Conservation (phyloP, 108 stramenopile genomes). For the Cyclotella baltica region DNA sequence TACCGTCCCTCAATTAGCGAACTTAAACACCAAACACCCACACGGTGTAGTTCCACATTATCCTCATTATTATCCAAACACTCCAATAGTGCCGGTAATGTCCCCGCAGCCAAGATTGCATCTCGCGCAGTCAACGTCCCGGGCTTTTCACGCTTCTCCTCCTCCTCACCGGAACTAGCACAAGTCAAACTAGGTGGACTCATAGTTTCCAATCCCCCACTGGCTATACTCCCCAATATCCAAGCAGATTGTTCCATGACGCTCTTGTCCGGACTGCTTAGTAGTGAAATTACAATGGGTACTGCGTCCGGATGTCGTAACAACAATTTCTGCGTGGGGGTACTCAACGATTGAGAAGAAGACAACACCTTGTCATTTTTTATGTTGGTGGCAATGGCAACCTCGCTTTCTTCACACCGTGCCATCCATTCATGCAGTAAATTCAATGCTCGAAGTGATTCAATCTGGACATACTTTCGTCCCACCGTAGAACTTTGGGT, state of each 20-base stretch:
- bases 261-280: slow-evolving; percentile 68
- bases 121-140: slow-evolving; percentile 74
- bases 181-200: neutral
- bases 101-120: slow-evolving; percentile 85
- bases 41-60: slow-evolving; percentile 77
- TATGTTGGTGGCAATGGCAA: neutral
- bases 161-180: neutral
- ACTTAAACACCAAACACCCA: slow-evolving; percentile 84
- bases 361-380: neutral
- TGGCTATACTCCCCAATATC: slow-evolving; percentile 86
- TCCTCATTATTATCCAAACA: slow-evolving; percentile 70
- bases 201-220: slow-evolving; percentile 61
- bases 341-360: slow-evolving; percentile 42
- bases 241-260: slow-evolving; percentile 87
- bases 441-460: slow-evolving; percentile 31
- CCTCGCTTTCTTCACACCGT: slow-evolving; percentile 4
- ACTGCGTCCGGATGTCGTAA: slow-evolving; percentile 89
- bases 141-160: slow-evolving; percentile 18
- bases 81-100: slow-evolving; percentile 72
- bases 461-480: slow-evolving; percentile 30
- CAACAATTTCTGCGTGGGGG: slow-evolving; percentile 77
- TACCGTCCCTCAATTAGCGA: slow-evolving; percentile 71
- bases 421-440: slow-evolving; percentile 35
- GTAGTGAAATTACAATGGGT: slow-evolving; percentile 78
- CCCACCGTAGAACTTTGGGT: neutral